These are phyloP conservation scores for Albifimbria verrucaria DNA, from an alignment of 2,329 filamentous ascomycete species.

Conservation along the genomic window DNA sequence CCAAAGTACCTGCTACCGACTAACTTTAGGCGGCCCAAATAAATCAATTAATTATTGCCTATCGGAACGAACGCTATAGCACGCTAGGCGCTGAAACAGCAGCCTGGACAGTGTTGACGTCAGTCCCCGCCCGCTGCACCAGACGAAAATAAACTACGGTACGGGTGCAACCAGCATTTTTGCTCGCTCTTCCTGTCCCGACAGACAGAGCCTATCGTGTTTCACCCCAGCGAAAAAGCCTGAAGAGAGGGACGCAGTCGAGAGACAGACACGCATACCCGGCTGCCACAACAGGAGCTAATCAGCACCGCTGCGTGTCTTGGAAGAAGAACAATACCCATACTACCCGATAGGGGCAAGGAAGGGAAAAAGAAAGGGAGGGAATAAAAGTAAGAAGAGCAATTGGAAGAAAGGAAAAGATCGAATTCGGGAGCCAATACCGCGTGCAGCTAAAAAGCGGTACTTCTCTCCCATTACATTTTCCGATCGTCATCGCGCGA, in stretches of 20 bases:
- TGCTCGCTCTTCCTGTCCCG: background rate
- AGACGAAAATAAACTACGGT: background rate
- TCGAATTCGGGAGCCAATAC: background rate
- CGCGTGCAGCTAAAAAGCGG: background rate
- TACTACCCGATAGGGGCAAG: background rate
- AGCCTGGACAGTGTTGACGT: background rate
- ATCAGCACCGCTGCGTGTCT: too few relatives aligned
- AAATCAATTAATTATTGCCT: too few relatives aligned
- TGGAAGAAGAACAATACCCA: conserved; percentile 10
- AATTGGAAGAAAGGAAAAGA: background rate
- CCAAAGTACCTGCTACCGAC: too few relatives aligned
- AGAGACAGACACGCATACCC: too few relatives aligned
- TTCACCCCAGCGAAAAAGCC: conserved; percentile 5
- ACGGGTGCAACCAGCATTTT: background rate
- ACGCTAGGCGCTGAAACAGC: background rate
- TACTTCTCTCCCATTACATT: background rate
- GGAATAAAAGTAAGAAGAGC: conserved; percentile 2
- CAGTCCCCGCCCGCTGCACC: background rate
- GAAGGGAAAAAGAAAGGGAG: conserved; percentile 23
- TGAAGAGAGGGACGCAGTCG: conserved; percentile 2
- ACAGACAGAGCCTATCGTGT: too few relatives aligned
- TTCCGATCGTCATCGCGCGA: background rate
- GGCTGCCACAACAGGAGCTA: too few relatives aligned
- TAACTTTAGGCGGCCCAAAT: too few relatives aligned
- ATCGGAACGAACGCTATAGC: too few relatives aligned